Percentiles rank a stretch among this genome's conserved stretches.
These are phyloP conservation scores for Fraxinus greggii DNA, from an alignment of 305 asterid genomes.

Conservation along the genomic window DNA sequence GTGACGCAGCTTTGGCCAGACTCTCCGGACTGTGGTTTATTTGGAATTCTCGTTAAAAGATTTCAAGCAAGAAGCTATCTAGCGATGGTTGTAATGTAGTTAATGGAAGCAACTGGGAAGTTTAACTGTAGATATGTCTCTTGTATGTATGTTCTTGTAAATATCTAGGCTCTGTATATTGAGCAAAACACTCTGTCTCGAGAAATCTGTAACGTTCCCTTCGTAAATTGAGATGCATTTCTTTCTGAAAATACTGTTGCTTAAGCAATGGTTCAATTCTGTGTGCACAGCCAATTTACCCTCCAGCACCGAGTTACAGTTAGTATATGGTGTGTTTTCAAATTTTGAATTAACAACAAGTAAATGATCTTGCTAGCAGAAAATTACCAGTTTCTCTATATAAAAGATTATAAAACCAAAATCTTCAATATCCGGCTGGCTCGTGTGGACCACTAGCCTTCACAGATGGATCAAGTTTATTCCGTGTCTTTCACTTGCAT, in stretches of 20 bases:
- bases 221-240: constrained; percentile 18
- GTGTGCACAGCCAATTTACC: neutral
- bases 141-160: constrained; percentile 18
- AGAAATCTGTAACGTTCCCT: constrained; percentile 3
- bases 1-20: constrained; percentile 49
- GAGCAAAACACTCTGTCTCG: neutral
- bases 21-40: constrained; percentile 52
- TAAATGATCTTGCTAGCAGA: neutral
- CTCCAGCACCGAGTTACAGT: neutral
- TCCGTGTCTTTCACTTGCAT: neutral
- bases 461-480: neutral
- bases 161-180: constrained; percentile 19
- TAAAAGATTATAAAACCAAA: too few species aligned
- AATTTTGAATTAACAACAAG: neutral
- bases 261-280: neutral
- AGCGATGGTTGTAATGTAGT: constrained; percentile 20
- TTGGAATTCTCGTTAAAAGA: constrained; percentile 29
- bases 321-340: neutral
- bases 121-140: constrained; percentile 38
- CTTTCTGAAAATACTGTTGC: neutral
- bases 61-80: constrained; percentile 23
- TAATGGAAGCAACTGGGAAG: constrained; percentile 26
- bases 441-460: neutral
- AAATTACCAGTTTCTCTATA: too few species aligned
- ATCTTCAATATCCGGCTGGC: neutral